Percentiles rank a stretch among this genome's conserved stretches.
Evolutionary conservation across 1,284 basidiomycete genomes (phyloP).

Genomic region (Mycena sp.): DNA sequence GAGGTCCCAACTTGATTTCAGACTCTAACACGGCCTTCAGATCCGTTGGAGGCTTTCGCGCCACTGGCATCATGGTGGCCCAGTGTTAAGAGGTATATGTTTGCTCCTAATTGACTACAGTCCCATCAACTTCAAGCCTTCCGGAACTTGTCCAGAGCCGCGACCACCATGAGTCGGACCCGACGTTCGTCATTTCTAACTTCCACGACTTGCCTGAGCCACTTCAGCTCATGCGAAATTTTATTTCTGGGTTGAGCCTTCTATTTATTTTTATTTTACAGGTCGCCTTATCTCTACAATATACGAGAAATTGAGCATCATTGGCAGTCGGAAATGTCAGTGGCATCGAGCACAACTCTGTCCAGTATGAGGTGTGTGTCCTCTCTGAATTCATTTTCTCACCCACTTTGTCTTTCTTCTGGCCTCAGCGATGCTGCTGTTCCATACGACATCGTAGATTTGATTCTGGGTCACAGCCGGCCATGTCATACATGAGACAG

Average conservation of each 20-base stretch:
- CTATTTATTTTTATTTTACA: no score
- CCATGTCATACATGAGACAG: slow-evolving; percentile 5
- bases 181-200: no score
- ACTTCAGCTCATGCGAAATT: no score
- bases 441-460: slow-evolving; percentile 5
- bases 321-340: neutral
- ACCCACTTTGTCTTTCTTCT: no score
- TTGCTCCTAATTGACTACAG: neutral
- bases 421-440: no score
- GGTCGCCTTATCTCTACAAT: no score
- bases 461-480: slow-evolving; percentile 9
- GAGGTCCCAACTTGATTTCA: slow-evolving; percentile 67
- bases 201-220: no score
- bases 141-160: no score
- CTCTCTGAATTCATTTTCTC: no score
- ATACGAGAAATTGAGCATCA: no score
- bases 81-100: neutral
- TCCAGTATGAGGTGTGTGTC: neutral
- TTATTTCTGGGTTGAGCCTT: no score
- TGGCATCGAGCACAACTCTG: neutral
- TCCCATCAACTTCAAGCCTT: neutral
- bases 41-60: slow-evolving; percentile 56
- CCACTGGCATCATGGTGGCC: slow-evolving; percentile 10
- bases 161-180: no score
- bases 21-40: slow-evolving; percentile 66